Base-by-base conservation (phyloP, 805 yeast species). In the Pichia heedii region DNA sequence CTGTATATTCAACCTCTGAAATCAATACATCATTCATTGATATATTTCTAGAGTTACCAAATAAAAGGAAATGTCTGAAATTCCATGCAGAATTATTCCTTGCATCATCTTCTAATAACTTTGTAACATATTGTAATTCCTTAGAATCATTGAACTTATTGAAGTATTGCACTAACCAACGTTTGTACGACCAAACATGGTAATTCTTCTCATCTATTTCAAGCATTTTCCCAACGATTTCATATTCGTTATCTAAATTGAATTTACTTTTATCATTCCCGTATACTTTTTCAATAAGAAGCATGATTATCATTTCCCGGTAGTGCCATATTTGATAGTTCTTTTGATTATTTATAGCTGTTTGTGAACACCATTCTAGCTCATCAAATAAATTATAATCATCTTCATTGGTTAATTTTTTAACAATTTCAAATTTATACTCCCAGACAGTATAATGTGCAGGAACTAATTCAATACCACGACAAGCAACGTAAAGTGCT, bases 241-340 rank as follows among this genome's bases (percentile, higher is more conserved):
- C 81, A 41, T 70, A 69, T 57, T 93, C 97, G 1, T 22, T 6
- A 35, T 62, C 66, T 2, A 71, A 62, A 36, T 67, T 53, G 52
- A 70, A 71, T n/a, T 44, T 44, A 4, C 47, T 36, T 22, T 54
- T 45, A 9, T 48, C 48, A 3, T 45, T 41, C 2, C 21, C 35
- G 29, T 24, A 32, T 13, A 19, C 13, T 19, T 36, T 18, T 5
- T 47, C 24, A 29, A 49, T 45, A 40, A 47, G 51, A 39, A 59
- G 43, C 35, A 69, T 69, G 43, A 83, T 63, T 9, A 90, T 57
- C 29, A 78, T 66, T 55, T 83, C 89, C 44, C 97, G 74, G 57
- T 90, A 89, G 54, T 89, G 85, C 97, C 97, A 93, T n/a, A 90
- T 82, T 61, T 93, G 98, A 63, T 93, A 93, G 66, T 89, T 90